Evolutionary conservation across 1,284 basidiomycete genomes (phyloP).

Genomic region (Puccinia sorghi): DNA sequence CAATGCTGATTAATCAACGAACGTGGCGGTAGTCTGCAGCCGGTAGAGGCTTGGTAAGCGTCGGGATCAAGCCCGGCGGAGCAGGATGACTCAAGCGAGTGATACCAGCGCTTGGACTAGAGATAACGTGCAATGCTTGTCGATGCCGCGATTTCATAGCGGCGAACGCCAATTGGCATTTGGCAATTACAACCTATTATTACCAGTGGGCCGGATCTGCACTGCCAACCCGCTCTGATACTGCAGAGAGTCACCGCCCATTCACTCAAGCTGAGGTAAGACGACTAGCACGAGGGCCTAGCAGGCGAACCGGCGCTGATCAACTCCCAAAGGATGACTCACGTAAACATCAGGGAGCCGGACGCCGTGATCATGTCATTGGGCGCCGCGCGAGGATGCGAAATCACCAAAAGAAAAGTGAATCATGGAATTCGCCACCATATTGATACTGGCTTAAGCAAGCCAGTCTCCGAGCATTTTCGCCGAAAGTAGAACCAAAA

Average conservation of each 20-base stretch:
- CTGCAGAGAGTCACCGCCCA: neutral
- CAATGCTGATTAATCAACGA: neutral
- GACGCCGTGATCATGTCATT: neutral
- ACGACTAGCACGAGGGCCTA: neutral
- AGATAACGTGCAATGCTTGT: too few relatives aligned
- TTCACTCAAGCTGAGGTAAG: neutral
- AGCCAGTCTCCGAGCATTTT: neutral
- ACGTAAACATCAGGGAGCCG: too few relatives aligned
- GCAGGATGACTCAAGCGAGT: neutral
- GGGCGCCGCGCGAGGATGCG: neutral
- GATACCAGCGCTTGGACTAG: neutral
- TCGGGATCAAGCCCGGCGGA: slow-evolving; percentile 10
- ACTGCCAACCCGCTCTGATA: too few relatives aligned
- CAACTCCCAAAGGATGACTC: neutral
- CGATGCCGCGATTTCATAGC: too few relatives aligned
- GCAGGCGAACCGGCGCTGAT: neutral
- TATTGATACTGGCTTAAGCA: too few relatives aligned
- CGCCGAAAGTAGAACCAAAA: neutral
- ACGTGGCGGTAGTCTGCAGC: neutral
- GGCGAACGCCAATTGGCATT: too few relatives aligned
- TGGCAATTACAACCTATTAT: too few relatives aligned
- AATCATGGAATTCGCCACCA: neutral
- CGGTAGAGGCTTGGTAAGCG: neutral
- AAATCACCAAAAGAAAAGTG: neutral
- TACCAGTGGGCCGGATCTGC: too few relatives aligned